phyloP scores from a whole-genome alignment of 495 filamentous ascomycete species.

The Daldinia childiae region DNA sequence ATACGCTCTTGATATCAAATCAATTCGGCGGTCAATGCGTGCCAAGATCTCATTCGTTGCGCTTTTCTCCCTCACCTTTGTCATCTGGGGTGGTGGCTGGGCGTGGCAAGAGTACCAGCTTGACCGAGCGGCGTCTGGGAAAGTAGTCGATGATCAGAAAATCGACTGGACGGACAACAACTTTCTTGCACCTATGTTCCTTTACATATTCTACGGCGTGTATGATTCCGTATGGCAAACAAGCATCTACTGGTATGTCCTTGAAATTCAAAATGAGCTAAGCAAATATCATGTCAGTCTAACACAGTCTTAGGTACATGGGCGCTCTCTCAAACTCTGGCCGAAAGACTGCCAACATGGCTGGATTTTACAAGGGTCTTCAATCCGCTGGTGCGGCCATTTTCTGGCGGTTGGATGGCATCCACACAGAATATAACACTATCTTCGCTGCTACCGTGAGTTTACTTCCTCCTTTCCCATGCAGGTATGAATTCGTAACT shows the following conservation, averaged over 20 bases:
- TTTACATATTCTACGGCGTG: constrained; percentile 95
- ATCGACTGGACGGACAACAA: constrained; percentile 71
- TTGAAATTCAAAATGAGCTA: constrained; percentile 4
- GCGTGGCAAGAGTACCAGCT: constrained; percentile 73
- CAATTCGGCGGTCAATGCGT: constrained; percentile 72
- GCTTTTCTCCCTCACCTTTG: constrained; percentile 79
- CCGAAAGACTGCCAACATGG: constrained; percentile 90
- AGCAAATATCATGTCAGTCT: constrained; percentile 30
- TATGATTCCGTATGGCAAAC: constrained; percentile 89
- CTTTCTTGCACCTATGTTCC: constrained; percentile 84
- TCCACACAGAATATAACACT: constrained; percentile 69
- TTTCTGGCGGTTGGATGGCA: constrained; percentile 80
- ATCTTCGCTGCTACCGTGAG: constrained; percentile 64
- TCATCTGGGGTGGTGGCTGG: constrained; percentile 88
- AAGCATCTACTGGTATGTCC: constrained; percentile 81
- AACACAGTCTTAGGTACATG: constrained; percentile 63
- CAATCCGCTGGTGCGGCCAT: constrained; percentile 93
- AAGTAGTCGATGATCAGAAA: constrained; percentile 45
- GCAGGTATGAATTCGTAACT: constrained; percentile 12
- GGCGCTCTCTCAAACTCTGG: constrained; percentile 90
- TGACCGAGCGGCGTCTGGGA: constrained; percentile 41
- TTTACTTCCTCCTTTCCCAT: not conserved
- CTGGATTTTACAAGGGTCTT: constrained; percentile 91
- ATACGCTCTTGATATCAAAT: constrained; percentile 73
- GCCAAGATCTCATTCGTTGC: constrained; percentile 74